These are phyloP conservation scores for Aspergillus phoenicis DNA, from an alignment of 2,329 filamentous ascomycete species.

Conservation along the genomic window DNA sequence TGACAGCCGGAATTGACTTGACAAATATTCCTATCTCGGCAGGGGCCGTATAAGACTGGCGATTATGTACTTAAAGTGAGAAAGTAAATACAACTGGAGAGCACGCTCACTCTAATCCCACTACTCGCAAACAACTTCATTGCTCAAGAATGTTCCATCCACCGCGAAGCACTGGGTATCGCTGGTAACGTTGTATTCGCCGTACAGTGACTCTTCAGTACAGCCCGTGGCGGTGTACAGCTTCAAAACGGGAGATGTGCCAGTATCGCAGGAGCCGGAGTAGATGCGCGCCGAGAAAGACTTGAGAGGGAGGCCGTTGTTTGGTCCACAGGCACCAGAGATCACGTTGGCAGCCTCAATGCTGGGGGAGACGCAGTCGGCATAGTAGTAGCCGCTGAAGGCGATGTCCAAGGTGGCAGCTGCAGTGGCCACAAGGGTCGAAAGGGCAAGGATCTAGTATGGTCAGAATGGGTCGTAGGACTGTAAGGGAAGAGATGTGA, in stretches of 20 bases:
- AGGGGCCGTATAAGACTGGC: not conserved
- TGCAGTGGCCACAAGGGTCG: not conserved
- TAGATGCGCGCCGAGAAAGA: slow-evolving; percentile 6
- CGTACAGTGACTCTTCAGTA: not conserved
- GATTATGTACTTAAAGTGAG: not conserved
- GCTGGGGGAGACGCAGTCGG: slow-evolving; percentile 6
- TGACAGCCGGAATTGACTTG: too few relatives aligned
- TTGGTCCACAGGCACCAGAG: not conserved
- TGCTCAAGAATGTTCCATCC: slow-evolving; percentile 1
- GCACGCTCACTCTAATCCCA: not conserved
- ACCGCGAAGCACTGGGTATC: slow-evolving; percentile 1
- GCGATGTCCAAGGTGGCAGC: not conserved
- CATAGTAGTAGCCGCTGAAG: slow-evolving; percentile 4
- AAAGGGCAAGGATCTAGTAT: not conserved
- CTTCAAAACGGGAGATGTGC: not conserved
- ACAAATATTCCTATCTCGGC: not conserved
- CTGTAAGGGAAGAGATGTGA: not conserved
- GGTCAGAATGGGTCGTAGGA: not conserved
- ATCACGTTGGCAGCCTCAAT: slow-evolving; percentile 4
- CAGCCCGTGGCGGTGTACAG: slow-evolving; percentile 1
- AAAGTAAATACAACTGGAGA: not conserved
- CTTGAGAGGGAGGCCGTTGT: not conserved
- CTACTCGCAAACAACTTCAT: slow-evolving; percentile 6
- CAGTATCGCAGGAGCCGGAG: not conserved
- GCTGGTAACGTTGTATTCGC: not conserved